These are phyloP conservation scores for Candida dubliniensis DNA, from an alignment of 1,139 yeast genomes.

Conservation along the genomic window DNA sequence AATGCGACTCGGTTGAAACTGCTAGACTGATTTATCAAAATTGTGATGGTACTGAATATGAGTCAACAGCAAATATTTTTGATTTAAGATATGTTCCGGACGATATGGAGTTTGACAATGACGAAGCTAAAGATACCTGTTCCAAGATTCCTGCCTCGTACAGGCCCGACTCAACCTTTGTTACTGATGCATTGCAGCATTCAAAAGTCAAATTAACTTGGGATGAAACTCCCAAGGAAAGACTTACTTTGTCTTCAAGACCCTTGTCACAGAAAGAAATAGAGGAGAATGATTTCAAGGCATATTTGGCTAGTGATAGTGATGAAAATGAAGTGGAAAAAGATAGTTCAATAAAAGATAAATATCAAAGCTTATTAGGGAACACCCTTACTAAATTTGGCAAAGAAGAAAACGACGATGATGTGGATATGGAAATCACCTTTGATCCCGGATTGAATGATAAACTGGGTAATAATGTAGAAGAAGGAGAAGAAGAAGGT, in stretches of 20 bases:
- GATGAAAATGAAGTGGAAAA: conserved; percentile 53
- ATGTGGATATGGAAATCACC: conserved; percentile 92
- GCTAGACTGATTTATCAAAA: conserved; percentile 76
- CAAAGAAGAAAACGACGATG: conserved; percentile 53
- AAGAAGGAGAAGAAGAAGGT: conserved; percentile 21
- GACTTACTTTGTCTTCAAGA: conserved; percentile 73
- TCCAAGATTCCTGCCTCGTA: conserved; percentile 71
- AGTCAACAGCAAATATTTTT: conserved; percentile 91
- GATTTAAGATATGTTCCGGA: conserved; percentile 93
- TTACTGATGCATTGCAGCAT: conserved; percentile 91
- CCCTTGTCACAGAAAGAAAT: conserved; percentile 88
- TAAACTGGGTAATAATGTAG: conserved; percentile 27
- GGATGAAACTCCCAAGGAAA: conserved; percentile 97
- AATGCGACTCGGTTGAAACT: conserved; percentile 72
- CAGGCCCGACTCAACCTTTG: conserved; percentile 74
- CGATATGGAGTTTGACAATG: conserved; percentile 79
- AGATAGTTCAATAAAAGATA: conserved; percentile 45
- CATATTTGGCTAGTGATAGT: conserved; percentile 88
- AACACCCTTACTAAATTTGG: conserved; percentile 38
- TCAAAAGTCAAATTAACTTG: conserved; percentile 92
- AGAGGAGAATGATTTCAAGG: conserved; percentile 95
- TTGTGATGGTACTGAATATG: conserved; percentile 95
- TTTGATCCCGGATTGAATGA: conserved; percentile 85
- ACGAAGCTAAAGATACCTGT: conserved; percentile 71
- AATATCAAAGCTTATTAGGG: conserved; percentile 65